phyloP scores from a whole-genome alignment of 192 early-diverging fungal species.

The Spinellus fusiger region DNA sequence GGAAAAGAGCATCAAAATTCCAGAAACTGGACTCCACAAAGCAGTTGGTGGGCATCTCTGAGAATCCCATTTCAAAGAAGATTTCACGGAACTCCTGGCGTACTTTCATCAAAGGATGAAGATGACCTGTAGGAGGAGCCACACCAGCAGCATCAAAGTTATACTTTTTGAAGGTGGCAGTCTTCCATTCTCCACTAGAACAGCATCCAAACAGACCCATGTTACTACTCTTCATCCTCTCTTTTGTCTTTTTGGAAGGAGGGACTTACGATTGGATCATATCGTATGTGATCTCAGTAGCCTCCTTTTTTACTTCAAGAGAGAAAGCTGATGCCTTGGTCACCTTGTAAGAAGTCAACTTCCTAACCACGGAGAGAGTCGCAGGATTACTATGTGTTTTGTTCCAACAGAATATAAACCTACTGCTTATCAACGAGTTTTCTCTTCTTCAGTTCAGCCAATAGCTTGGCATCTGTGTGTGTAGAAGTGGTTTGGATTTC shows the following conservation, averaged over 20 bases:
- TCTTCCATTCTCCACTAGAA: constrained; percentile 90
- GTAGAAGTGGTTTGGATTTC: constrained; percentile 58
- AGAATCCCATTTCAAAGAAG: constrained; percentile 98
- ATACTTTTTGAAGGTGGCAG: constrained; percentile 94
- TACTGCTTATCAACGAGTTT: constrained; percentile 65
- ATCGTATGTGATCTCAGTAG: constrained; percentile 90
- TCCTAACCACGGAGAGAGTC: constrained; percentile 38
- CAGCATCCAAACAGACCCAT: background rate
- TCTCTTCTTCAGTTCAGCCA: constrained; percentile 75
- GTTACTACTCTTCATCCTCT: background rate
- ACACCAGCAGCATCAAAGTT: constrained; percentile 93
- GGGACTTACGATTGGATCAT: constrained; percentile 68
- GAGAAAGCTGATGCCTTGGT: constrained; percentile 87
- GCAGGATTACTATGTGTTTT: no score
- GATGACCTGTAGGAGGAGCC: constrained; percentile 74
- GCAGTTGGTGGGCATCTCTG: constrained; percentile 97
- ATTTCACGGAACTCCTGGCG: constrained; percentile 98
- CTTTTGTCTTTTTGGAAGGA: background rate
- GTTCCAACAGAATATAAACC: no score
- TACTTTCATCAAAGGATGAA: constrained; percentile 99
- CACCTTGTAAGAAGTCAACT: constrained; percentile 76
- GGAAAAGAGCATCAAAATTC: constrained; percentile 99
- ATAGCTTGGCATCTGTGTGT: constrained; percentile 54
- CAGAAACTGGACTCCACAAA: constrained; percentile 98
- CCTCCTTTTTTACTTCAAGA: constrained; percentile 77